Conservation (phyloP, 2,329 filamentous ascomycete genomes). For the Monosporascus sp. region DNA sequence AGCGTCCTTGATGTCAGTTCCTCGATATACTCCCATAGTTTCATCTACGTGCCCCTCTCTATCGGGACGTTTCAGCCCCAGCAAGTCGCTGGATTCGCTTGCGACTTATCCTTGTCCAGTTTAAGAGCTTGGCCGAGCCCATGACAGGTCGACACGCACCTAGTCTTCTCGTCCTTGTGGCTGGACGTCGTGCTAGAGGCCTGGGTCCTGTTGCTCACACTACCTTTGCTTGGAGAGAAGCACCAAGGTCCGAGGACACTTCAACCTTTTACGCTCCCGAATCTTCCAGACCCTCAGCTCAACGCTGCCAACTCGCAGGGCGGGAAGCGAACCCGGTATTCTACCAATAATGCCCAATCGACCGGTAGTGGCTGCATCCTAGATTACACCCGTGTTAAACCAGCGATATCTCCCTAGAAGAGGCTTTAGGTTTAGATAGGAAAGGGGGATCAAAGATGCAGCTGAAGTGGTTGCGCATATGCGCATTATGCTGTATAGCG, state of each 20-base stretch:
- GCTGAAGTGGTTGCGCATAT: constrained; percentile 26
- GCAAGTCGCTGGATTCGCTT: not conserved
- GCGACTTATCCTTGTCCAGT: constrained; percentile 4
- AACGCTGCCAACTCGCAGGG: not conserved
- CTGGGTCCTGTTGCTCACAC: too few species aligned
- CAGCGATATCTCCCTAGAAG: not conserved
- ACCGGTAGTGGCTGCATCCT: constrained; percentile 8
- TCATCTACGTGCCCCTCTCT: constrained; percentile 18
- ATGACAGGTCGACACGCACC: not conserved
- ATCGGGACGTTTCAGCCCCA: constrained; percentile 10
- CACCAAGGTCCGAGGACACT: not conserved
- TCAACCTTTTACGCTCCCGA: not conserved
- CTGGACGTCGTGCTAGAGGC: too few species aligned
- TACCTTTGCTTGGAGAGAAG: not conserved
- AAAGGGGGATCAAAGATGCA: constrained; percentile 24
- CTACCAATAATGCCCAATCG: constrained; percentile 7
- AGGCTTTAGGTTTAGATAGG: not conserved
- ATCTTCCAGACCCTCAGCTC: not conserved
- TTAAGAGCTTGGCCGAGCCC: not conserved
- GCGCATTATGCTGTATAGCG: constrained; percentile 34
- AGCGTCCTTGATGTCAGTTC: constrained; percentile 10
- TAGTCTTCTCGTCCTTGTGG: not conserved
- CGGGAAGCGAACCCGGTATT: not conserved
- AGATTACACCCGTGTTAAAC: not conserved
- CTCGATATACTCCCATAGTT: constrained; percentile 13